phyloP scores from a whole-genome alignment of 805 yeast genomes.

The Kodamaea sagamina region DNA sequence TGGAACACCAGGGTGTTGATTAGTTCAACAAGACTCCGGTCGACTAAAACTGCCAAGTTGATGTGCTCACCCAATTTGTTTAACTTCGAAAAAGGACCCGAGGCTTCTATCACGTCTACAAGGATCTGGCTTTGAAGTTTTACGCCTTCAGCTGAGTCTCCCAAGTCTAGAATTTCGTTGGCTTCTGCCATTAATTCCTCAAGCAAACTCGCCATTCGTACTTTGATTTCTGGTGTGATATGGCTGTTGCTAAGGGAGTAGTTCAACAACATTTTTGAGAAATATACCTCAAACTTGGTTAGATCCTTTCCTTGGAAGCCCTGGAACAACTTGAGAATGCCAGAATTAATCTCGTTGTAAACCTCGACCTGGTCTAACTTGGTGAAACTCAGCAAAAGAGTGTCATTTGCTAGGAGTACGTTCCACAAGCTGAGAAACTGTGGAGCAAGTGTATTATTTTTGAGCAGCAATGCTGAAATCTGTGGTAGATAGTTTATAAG shows the following conservation, averaged over 20 bases:
- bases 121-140: slow-evolving; percentile 21
- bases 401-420: slow-evolving; percentile 19
- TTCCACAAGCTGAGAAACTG: slow-evolving; percentile 32
- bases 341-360: slow-evolving; percentile 29
- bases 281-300: slow-evolving; percentile 17
- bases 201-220: slow-evolving; percentile 27
- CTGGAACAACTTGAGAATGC: slow-evolving; percentile 27
- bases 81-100: slow-evolving; percentile 25
- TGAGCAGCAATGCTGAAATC: slow-evolving; percentile 25
- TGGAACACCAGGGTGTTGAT: slow-evolving; percentile 16
- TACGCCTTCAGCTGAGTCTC: slow-evolving; percentile 14
- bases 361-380: slow-evolving; percentile 26
- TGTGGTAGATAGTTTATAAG: slow-evolving; percentile 27
- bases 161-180: slow-evolving; percentile 16
- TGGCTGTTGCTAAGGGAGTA: slow-evolving; percentile 13
- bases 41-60: slow-evolving; percentile 18
- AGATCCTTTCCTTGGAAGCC: slow-evolving; percentile 11
- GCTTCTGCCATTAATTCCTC: slow-evolving; percentile 25
- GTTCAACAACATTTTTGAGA: slow-evolving; percentile 15
- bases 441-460: slow-evolving; percentile 18
- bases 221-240: slow-evolving; percentile 25
- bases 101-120: slow-evolving; percentile 16
- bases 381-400: slow-evolving; percentile 26
- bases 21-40: slow-evolving; percentile 16
- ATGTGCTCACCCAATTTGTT: slow-evolving; percentile 27